These are phyloP conservation scores for Gardenia jasminoides DNA, from an alignment of 257 asterid genomes.

Conservation along the genomic window DNA sequence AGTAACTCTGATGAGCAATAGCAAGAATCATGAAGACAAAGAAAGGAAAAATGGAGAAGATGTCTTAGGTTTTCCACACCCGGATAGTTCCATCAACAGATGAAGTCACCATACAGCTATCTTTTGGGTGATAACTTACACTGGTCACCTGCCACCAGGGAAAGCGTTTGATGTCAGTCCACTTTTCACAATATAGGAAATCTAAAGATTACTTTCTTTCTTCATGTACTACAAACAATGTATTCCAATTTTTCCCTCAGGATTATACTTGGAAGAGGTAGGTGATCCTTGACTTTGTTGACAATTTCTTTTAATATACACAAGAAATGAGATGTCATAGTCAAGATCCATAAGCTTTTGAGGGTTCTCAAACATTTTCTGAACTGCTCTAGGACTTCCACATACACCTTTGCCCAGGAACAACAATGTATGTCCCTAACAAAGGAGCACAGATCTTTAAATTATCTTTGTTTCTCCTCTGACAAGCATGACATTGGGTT, in stretches of 20 bases:
- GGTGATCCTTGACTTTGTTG: not conserved
- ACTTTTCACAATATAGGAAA: not conserved
- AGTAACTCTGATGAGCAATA: not conserved
- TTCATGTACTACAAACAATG: not conserved
- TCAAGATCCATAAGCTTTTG: not conserved
- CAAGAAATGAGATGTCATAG: not conserved
- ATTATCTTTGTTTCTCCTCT: not conserved
- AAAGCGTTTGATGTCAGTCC: constrained; percentile 1
- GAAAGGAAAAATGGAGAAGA: not conserved
- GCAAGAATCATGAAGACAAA: not conserved
- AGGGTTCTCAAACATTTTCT: not conserved
- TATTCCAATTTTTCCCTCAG: too few relatives aligned
- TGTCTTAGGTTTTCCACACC: constrained; percentile 78
- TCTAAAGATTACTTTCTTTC: not conserved
- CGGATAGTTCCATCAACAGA: constrained; percentile 87
- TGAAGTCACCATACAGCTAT: constrained; percentile 77
- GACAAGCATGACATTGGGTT: not conserved
- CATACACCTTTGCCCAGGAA: too few relatives aligned
- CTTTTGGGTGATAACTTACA: constrained; percentile 91
- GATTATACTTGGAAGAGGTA: not conserved
- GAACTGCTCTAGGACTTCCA: too few relatives aligned
- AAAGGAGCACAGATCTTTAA: not conserved
- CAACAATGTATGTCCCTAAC: not conserved
- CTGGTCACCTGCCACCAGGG: constrained; percentile 69
- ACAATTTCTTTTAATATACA: too few relatives aligned